These are phyloP conservation scores for Aspergillus taichungensis DNA, from an alignment of 495 filamentous ascomycete genomes.

Conservation along the genomic window DNA sequence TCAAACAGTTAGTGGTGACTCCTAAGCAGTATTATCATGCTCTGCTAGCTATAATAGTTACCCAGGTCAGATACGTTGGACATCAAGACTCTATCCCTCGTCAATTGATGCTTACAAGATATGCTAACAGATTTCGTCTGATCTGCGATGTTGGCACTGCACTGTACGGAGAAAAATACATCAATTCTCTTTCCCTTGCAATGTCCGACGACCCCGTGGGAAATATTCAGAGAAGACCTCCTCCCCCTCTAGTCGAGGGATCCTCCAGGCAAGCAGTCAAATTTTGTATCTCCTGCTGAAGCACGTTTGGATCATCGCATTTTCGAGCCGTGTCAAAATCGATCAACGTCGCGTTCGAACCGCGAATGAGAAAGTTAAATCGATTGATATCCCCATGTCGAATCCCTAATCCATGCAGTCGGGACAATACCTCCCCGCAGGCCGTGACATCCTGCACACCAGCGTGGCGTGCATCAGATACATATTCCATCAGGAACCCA, in stretches of 20 bases:
- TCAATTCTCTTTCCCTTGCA: too few relatives aligned
- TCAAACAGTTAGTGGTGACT: too few relatives aligned
- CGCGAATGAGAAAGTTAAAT: slow-evolving; percentile 34
- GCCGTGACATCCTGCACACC: slow-evolving; percentile 19
- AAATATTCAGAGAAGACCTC: slow-evolving; percentile 3
- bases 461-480: slow-evolving; percentile 21
- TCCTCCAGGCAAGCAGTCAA: slow-evolving; percentile 2
- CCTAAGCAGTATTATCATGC: too few relatives aligned
- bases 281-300: slow-evolving; percentile 4
- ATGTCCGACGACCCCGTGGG: too few relatives aligned
- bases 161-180: too few relatives aligned
- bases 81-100: too few relatives aligned
- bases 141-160: too few relatives aligned
- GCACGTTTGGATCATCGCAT: slow-evolving; percentile 8
- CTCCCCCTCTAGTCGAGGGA: slow-evolving; percentile 4
- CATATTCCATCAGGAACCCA: slow-evolving; percentile 35
- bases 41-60: too few relatives aligned
- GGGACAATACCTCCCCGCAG: slow-evolving; percentile 19
- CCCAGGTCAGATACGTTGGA: too few relatives aligned
- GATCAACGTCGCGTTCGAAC: slow-evolving; percentile 21
- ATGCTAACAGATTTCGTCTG: too few relatives aligned
- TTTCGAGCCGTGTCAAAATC: slow-evolving; percentile 27
- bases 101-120: too few relatives aligned
- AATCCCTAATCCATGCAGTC: slow-evolving; percentile 29
- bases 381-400: slow-evolving; percentile 38